Evolutionary conservation across 176 grass and related monocot species (phyloP), one percentile per base, ranked within the genome.

Genomic region (Carex kokanica): DNA sequence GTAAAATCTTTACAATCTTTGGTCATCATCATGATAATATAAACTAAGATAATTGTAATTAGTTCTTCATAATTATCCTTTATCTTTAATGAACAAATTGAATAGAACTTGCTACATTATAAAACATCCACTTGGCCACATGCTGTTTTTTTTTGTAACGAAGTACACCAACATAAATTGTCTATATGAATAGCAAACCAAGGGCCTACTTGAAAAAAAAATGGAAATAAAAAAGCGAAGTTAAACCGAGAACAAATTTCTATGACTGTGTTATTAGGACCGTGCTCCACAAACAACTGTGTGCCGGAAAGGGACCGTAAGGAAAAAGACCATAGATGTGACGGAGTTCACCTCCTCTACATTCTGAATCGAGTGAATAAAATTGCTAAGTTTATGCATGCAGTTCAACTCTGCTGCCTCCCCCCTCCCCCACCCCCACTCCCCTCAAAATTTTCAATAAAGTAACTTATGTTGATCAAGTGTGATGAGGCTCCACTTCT

Each of bases 1-100:
- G 38, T 71, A 71, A 77, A 55, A 32, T 55, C 49, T 21, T 25
- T 13, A 27, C 20, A 25, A 16, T 74, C 12, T 8, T 43, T 23
- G 0, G 41, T 54, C 49, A 17, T 77, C 49, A 77, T 77, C 15
- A 74, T 54, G 73, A 77, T 77, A 77, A 77, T 77, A 55, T 77
- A 77, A 55, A 53, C 14, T 55, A 77, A 55, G 73, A 55, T 77
- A 16, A 13, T 1, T 55, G 24, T 0, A 49, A 71, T 55, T 77
- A 27, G 21, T 17, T 55, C 24, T 1, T 77, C 0, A 77, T 55
- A 54, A 47, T 77, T 54, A 77, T 77, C 45, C 15, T 55, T 77
- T 18, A 77, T 77, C 9, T 73, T 77, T 31, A 23, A 77, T 77
- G 1, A 54, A 55, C 47, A 31, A 77, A 77, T 54, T 32, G 13